Conservation (phyloP, 2,329 filamentous ascomycete genomes). For the Thelonectria rubi region DNA sequence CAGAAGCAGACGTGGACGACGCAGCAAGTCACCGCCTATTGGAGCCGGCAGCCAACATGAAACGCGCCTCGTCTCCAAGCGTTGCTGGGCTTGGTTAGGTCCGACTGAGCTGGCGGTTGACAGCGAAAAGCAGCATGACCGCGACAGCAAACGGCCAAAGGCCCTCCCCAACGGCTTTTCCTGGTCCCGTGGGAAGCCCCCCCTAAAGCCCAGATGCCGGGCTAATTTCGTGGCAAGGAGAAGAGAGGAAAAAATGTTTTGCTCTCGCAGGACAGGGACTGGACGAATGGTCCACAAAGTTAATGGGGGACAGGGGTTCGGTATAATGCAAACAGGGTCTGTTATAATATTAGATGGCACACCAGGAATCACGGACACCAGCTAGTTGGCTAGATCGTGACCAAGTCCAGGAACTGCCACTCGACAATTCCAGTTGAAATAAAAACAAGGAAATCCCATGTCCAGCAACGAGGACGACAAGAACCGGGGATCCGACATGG, state of each 20-base stretch:
- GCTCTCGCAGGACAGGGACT: conserved; percentile 32
- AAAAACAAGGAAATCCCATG: conserved; percentile 38
- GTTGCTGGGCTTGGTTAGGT: conserved; percentile 36
- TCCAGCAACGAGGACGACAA: conserved; percentile 19
- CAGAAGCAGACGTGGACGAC: conserved; percentile 33
- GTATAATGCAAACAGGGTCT: conserved; percentile 45
- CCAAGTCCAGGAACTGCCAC: conserved; percentile 39
- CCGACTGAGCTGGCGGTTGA: conserved; percentile 38
- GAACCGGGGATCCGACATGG: conserved; percentile 35
- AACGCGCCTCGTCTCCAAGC: conserved; percentile 42
- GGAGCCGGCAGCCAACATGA: conserved; percentile 36
- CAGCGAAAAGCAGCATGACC: conserved; percentile 28
- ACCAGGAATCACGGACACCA: conserved; percentile 36
- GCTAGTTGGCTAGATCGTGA: conserved; percentile 40
- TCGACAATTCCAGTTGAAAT: conserved; percentile 34
- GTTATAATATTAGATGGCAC: conserved; percentile 45
- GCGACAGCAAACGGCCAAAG: conserved; percentile 16
- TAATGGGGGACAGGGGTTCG: conserved; percentile 41
- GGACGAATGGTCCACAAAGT: conserved; percentile 34
- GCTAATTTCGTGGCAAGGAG: conserved; percentile 42
- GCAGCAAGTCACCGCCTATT: conserved; percentile 37
- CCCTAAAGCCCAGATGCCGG: conserved; percentile 29
- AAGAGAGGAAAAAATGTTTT: conserved; percentile 36
- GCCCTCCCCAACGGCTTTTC: conserved; percentile 26
- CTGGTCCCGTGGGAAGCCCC: conserved; percentile 23